Evolutionary conservation across 2,329 filamentous ascomycete genomes (phyloP).

Genomic region (Chaetothyriales sp.): DNA sequence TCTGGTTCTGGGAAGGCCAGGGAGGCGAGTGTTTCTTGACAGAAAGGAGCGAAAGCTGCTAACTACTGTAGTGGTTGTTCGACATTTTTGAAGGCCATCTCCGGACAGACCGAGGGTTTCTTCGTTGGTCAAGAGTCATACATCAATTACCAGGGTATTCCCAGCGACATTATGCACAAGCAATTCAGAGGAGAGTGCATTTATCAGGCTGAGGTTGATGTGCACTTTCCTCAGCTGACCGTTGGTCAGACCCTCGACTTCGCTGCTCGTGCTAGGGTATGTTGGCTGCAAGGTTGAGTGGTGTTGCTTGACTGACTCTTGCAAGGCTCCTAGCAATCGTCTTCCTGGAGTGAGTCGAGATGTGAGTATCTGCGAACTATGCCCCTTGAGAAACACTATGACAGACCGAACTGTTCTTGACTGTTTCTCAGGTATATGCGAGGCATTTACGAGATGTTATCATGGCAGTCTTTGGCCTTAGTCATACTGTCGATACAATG

Average conservation of each 20-base stretch:
- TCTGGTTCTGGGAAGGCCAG: constrained; percentile 27
- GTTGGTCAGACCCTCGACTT: constrained; percentile 45
- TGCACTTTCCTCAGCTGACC: constrained; percentile 61
- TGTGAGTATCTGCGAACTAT: no score
- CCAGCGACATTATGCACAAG: constrained; percentile 43
- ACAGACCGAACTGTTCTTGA: constrained; percentile 16
- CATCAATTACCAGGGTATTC: constrained; percentile 59
- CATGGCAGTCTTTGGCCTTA: constrained; percentile 32
- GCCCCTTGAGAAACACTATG: no score
- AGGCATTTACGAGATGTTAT: constrained; percentile 30
- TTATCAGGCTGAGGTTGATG: constrained; percentile 72
- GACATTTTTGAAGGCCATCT: constrained; percentile 70
- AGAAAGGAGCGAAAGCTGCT: no score
- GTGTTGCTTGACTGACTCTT: no score
- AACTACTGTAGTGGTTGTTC: constrained; percentile 40
- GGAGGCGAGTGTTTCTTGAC: constrained; percentile 10
- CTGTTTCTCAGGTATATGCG: constrained; percentile 28
- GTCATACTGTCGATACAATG: constrained; percentile 39
- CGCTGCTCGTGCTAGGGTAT: constrained; percentile 38
- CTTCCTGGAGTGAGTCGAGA: no score
- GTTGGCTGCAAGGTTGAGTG: constrained; percentile 15
- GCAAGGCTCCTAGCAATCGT: no score
- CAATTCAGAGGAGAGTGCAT: constrained; percentile 74
- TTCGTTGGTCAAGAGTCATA: constrained; percentile 53
- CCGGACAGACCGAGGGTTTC: constrained; percentile 70